Conservation (phyloP, 768 basidiomycete species). For the Amanita phalloides region DNA sequence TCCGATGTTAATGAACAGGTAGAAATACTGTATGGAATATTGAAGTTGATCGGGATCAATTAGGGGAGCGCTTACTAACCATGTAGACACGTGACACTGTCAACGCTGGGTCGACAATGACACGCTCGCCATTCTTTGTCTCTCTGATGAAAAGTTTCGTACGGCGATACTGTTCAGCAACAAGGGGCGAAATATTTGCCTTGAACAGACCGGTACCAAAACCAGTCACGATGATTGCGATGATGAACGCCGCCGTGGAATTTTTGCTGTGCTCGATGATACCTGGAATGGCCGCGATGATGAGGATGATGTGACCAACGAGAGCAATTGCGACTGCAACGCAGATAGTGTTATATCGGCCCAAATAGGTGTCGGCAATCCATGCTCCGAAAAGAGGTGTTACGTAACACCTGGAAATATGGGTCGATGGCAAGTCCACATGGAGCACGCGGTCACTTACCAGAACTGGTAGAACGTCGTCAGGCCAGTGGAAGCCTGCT, state of each 20-base stretch:
- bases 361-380: conserved; percentile 62
- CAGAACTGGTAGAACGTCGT: conserved; percentile 66
- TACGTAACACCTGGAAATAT: conserved; percentile 41
- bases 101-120: conserved; percentile 63
- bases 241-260: conserved; percentile 39
- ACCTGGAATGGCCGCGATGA: conserved; percentile 55
- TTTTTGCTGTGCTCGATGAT: conserved; percentile 41
- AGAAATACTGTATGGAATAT: conserved; percentile 37
- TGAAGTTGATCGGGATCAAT: neutral
- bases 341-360: conserved; percentile 67
- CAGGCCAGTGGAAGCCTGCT: conserved; percentile 63
- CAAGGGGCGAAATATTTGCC: conserved; percentile 64
- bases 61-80: conserved; percentile 26
- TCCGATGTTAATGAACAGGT: conserved; percentile 66
- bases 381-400: conserved; percentile 62
- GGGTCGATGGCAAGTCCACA: neutral
- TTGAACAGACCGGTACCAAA: conserved; percentile 60
- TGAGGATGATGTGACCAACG: conserved; percentile 54
- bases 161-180: conserved; percentile 65
- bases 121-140: conserved; percentile 48
- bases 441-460: conserved; percentile 20
- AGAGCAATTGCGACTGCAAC: conserved; percentile 49
- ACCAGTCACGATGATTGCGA: conserved; percentile 55
- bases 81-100: conserved; percentile 69
- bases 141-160: conserved; percentile 41